A percentile compares a stretch with the other conserved stretches of the same genome.
These are phyloP conservation scores for Pythium apleroticum DNA, from an alignment of 352 stramenopile genomes.

Conservation along the genomic window DNA sequence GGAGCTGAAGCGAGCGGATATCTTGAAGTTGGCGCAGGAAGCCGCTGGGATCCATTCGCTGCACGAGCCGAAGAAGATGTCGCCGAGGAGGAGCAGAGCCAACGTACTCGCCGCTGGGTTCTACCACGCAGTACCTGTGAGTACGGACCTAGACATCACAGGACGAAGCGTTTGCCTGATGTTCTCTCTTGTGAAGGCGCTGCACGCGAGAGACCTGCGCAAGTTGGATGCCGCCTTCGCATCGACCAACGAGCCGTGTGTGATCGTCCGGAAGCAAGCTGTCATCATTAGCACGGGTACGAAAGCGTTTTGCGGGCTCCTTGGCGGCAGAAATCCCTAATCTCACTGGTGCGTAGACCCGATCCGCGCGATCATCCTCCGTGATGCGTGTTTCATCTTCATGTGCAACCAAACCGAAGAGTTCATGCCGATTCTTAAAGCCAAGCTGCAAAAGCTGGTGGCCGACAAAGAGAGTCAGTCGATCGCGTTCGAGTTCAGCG, in stretches of 20 bases:
- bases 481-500: constrained; percentile 69
- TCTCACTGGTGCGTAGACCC: constrained; percentile 30
- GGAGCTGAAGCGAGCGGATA: not conserved
- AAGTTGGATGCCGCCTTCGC: constrained; percentile 74
- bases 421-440: constrained; percentile 41
- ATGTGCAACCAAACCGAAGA: not conserved
- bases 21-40: not conserved
- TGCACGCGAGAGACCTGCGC: constrained; percentile 75
- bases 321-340: too few relatives aligned
- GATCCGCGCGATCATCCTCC: constrained; percentile 73
- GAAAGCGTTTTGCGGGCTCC: not conserved
- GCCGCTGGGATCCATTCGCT: not conserved
- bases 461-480: constrained; percentile 17
- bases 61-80: not conserved
- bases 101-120: not conserved
- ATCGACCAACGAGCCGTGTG: constrained; percentile 69
- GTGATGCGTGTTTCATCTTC: constrained; percentile 29
- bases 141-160: not conserved
- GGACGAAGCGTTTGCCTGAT: not conserved
- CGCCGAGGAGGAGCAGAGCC: not conserved
- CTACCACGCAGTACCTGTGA: not conserved
- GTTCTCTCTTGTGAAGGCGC: not conserved
- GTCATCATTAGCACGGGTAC: constrained; percentile 71
- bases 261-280: constrained; percentile 73
- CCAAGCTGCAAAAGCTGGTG: constrained; percentile 36